A percentile compares a stretch with the other conserved stretches of the same genome.
These are phyloP conservation scores for Ophiostoma australiae DNA, from an alignment of 2,329 filamentous ascomycete genomes.

Conservation along the genomic window DNA sequence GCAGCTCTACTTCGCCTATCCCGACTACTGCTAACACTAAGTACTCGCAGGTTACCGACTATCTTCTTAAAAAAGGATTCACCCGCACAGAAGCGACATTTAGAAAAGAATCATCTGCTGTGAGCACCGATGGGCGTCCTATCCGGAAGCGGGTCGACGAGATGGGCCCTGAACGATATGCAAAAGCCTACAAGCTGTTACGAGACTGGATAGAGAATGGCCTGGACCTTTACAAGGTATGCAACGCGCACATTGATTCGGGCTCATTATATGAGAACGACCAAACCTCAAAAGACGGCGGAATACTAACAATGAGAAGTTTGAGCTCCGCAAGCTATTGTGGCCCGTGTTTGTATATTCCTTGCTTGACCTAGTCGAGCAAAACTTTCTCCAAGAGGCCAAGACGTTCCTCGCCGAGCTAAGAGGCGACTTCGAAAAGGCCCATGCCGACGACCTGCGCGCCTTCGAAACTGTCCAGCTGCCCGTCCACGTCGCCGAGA, in stretches of 20 bases:
- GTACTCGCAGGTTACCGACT: conserved; percentile 70
- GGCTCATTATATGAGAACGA: not conserved
- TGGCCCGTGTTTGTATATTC: conserved; percentile 96
- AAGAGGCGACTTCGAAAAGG: conserved; percentile 63
- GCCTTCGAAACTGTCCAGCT: conserved; percentile 68
- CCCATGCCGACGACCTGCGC: conserved; percentile 76
- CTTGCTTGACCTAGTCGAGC: conserved; percentile 71
- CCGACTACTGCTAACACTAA: conserved; percentile 5
- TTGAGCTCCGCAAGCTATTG: conserved; percentile 78
- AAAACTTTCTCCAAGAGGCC: conserved; percentile 66
- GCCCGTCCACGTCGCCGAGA: conserved; percentile 72
- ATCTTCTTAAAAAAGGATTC: conserved; percentile 92
- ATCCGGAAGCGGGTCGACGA: conserved; percentile 63
- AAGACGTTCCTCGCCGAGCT: conserved; percentile 68
- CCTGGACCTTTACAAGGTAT: conserved; percentile 86
- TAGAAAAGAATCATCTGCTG: conserved; percentile 78
- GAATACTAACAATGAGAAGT: conserved; percentile 43
- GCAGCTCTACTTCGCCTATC: not conserved
- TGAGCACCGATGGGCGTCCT: conserved; percentile 75
- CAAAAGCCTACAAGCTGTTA: conserved; percentile 67
- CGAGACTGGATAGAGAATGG: conserved; percentile 85
- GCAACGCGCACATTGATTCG: conserved; percentile 23
- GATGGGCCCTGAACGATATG: conserved; percentile 69
- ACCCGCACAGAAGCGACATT: conserved; percentile 88
- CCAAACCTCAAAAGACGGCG: not conserved